Evolutionary conservation across 192 early-diverging fungal species (phyloP).

Genomic region (Thoreauomyces humboldtii): DNA sequence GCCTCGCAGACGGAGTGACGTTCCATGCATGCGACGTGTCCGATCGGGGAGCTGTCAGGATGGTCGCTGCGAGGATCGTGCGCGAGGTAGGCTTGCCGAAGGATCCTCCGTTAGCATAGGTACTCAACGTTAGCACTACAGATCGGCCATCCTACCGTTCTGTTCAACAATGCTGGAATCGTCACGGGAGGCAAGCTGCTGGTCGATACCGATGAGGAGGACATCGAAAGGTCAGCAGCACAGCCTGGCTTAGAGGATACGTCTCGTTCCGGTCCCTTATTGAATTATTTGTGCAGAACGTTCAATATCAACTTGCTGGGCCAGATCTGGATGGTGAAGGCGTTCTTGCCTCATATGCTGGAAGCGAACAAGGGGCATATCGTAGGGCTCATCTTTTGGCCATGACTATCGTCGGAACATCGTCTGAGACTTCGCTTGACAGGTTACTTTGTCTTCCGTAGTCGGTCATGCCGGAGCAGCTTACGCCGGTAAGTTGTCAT

Average conservation of each 20-base stretch:
- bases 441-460: slow-evolving; percentile 45
- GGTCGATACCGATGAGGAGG: slow-evolving; percentile 53
- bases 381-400: slow-evolving; percentile 56
- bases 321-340: slow-evolving; percentile 72
- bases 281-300: slow-evolving; percentile 33
- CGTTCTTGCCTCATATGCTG: slow-evolving; percentile 76
- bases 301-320: slow-evolving; percentile 71
- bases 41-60: slow-evolving; percentile 40
- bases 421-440: no score
- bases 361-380: slow-evolving; percentile 72
- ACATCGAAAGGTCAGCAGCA: slow-evolving; percentile 51
- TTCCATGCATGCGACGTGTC: slow-evolving; percentile 65
- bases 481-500: slow-evolving; percentile 24
- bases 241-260: not conserved
- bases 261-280: not conserved
- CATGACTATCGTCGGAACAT: no score
- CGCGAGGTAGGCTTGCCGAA: slow-evolving; percentile 30
- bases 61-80: slow-evolving; percentile 46
- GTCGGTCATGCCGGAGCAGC: slow-evolving; percentile 34
- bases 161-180: slow-evolving; percentile 83
- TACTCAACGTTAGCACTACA: slow-evolving; percentile 19
- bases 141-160: slow-evolving; percentile 71
- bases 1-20: slow-evolving; percentile 20
- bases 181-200: slow-evolving; percentile 60
- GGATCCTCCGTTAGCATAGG: not conserved